A percentile compares a stretch with the other conserved stretches of the same genome.
These are phyloP conservation scores for Bjerkandera adusta DNA, from an alignment of 1,284 basidiomycete genomes.

Conservation along the genomic window DNA sequence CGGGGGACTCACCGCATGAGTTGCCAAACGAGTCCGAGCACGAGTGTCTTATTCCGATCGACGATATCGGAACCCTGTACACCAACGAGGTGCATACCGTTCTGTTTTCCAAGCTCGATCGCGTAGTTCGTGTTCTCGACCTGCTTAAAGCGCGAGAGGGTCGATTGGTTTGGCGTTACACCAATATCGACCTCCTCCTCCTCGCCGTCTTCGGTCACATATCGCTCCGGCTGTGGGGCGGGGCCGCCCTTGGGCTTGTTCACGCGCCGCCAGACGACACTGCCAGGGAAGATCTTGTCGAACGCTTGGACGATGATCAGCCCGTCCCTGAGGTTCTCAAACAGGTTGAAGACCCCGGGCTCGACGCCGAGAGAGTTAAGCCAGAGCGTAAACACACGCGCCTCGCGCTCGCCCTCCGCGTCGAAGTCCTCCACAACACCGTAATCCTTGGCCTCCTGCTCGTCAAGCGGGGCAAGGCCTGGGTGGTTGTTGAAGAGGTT, in stretches of 20 bases:
- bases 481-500: conserved; percentile 99
- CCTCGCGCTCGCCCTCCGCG: conserved; percentile 97
- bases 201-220: conserved; percentile 39
- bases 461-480: conserved; percentile 89
- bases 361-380: conserved; percentile 96
- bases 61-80: conserved; percentile 98
- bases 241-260: conserved; percentile 83
- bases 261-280: conserved; percentile 92
- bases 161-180: conserved; percentile 77
- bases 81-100: conserved; percentile 94
- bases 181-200: conserved; percentile 77
- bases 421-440: conserved; percentile 96
- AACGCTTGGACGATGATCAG: conserved; percentile 92
- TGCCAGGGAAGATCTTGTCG: conserved; percentile 92
- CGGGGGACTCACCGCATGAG: conserved; percentile 75
- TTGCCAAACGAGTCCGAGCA: conserved; percentile 97
- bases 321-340: conserved; percentile 94
- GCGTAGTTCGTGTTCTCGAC: conserved; percentile 99
- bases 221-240: conserved; percentile 30
- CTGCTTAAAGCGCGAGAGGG: conserved; percentile 92
- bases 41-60: conserved; percentile 88
- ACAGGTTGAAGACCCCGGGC: conserved; percentile 94
- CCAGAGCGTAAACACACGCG: conserved; percentile 97
- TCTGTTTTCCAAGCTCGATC: conserved; percentile 90
- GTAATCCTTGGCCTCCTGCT: conserved; percentile 82